phyloP scores from a whole-genome alignment of 2,329 filamentous ascomycete genomes.

The Fusarium sp. region DNA sequence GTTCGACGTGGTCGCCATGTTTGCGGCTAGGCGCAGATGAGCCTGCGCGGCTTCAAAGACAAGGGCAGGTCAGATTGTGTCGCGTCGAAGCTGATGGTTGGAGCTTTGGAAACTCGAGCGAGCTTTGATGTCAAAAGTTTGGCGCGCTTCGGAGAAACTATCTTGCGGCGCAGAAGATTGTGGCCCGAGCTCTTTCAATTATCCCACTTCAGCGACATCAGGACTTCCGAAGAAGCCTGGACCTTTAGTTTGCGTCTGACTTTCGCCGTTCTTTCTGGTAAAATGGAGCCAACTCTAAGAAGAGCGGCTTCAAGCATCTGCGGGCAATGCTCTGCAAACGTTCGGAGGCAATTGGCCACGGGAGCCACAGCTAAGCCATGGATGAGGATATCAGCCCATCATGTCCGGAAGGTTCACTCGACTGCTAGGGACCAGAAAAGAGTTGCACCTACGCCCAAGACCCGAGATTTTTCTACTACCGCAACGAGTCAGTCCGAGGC shows the following conservation, averaged over 20 bases:
- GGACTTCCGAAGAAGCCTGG: conserved; percentile 33
- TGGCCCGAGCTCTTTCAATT: conserved; percentile 52
- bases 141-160: conserved; percentile 52
- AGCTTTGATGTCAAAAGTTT: conserved; percentile 53
- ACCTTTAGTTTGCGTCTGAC: conserved; percentile 17
- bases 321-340: conserved; percentile 56
- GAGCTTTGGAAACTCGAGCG: conserved; percentile 41
- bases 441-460: conserved; percentile 19
- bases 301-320: conserved; percentile 57
- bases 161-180: conserved; percentile 51
- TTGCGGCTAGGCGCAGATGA: conserved; percentile 63
- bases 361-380: conserved; percentile 44
- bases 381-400: conserved; percentile 49
- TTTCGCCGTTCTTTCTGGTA: conserved; percentile 19
- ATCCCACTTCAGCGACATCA: conserved; percentile 47
- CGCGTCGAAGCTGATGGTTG: conserved; percentile 47
- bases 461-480: conserved; percentile 52
- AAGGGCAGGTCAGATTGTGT: conserved; percentile 48
- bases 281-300: conserved; percentile 59
- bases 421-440: conserved; percentile 45
- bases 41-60: conserved; percentile 62
- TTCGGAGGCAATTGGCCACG: conserved; percentile 50
- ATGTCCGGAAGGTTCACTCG: conserved; percentile 50
- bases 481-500: conserved; percentile 47
- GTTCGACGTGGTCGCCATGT: conserved; percentile 96